Percentiles rank a stretch among this genome's conserved stretches.
Evolutionary conservation across 176 grass and related monocot genomes (phyloP).

Genomic region (Tuctoria greenei): DNA sequence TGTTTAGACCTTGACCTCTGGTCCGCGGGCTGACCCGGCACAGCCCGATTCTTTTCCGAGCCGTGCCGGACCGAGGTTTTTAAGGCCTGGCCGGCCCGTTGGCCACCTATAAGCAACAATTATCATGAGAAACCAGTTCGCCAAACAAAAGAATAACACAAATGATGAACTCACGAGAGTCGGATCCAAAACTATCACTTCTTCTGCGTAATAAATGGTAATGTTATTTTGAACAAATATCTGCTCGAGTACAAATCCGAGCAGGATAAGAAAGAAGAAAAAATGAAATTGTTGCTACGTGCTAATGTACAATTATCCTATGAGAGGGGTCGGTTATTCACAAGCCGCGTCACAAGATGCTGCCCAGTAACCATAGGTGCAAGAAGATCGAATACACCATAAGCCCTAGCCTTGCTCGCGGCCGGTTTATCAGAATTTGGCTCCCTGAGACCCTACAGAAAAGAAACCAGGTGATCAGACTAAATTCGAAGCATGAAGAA

Average conservation of each 20-base stretch:
- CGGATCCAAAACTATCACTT: conserved; percentile 8
- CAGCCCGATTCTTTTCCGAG: too few species aligned
- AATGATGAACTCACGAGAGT: background rate
- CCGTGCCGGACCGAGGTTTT: too few species aligned
- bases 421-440: conserved; percentile 72
- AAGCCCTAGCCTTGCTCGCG: conserved; percentile 77
- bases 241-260: conserved; percentile 33
- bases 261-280: conserved; percentile 30
- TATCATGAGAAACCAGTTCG: background rate
- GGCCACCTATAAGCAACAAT: too few species aligned
- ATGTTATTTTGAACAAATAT: conserved; percentile 32
- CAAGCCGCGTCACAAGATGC: conserved; percentile 60
- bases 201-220: conserved; percentile 38
- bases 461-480: conserved; percentile 29
- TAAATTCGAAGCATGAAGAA: background rate
- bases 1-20: too few species aligned
- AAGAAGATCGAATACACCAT: conserved; percentile 72
- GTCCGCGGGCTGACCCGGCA: too few species aligned
- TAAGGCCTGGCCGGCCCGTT: too few species aligned
- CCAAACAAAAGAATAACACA: background rate
- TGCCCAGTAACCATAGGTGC: conserved; percentile 87
- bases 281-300: conserved; percentile 22
- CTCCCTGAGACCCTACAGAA: conserved; percentile 85
- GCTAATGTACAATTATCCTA: conserved; percentile 69
- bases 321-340: conserved; percentile 8